Evolutionary conservation across 2,329 filamentous ascomycete species (phyloP), one percentile per base, ranked within the genome.

Genomic region (Xylariaceae sp.): DNA sequence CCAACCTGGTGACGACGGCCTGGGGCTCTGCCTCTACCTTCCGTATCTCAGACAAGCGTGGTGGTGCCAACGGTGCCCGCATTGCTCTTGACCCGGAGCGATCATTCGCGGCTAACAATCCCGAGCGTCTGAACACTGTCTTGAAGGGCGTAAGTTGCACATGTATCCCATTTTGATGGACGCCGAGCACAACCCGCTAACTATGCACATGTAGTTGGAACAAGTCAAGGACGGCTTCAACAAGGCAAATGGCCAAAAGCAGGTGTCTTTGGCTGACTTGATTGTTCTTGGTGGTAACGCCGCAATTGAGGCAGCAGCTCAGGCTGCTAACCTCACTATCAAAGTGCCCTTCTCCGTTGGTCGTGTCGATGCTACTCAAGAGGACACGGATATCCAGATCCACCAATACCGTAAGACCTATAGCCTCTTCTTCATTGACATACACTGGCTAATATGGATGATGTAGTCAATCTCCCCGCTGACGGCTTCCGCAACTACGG

Each of bases 401-500:
- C 83, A 88, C 68, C 67, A 67, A 57, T 77, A 85, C 72, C 79
- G 50, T 52, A 46, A 41, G 50, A 30, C 42, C 19, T 8, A 31
- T 7, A 12, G 7, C 34, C 32, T 6, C 30, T 41, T 32, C 11
- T 2, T 6, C 29, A 43, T 26, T 7, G 26, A 26, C 39, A 4
- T 29, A 2, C 27, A 4, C n/a, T 35, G 26, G 11, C 8, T 41
- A 32, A 30, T 30, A 11, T 8, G 4, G 2, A 12, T 6, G 30
- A n/a, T 19, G 19, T 19, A 52, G 50, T 91, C 35, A 80, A 89
- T 74, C 87, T 87, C 1, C 62, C 74, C 34, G 79, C 78, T 12
- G 88, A 91, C 60, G 86, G 85, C 6, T 91, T 91, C 86, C 86
- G 87, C 67, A 90, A 88, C 79, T 90, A 87, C 68, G 87, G 86